Percentiles rank a stretch among this genome's conserved stretches.
phyloP scores from a whole-genome alignment of 805 yeast species.

The Kurtzmaniella cleridarum region DNA sequence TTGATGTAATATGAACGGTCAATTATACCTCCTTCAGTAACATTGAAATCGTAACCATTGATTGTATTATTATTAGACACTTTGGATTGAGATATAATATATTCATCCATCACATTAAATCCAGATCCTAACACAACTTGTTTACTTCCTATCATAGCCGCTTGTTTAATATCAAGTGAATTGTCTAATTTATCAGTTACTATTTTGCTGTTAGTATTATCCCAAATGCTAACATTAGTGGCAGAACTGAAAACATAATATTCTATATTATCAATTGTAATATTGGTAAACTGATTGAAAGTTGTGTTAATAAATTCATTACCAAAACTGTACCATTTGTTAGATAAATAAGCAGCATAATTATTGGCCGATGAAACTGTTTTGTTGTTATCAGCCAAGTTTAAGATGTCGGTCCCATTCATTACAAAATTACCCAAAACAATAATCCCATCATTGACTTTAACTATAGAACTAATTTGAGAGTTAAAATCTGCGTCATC shows the following conservation, averaged over 20 bases:
- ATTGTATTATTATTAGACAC: constrained; percentile 16
- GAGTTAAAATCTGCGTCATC: constrained; percentile 20
- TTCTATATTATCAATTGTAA: constrained; percentile 34
- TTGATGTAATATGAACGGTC: constrained; percentile 42
- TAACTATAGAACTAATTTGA: constrained; percentile 1
- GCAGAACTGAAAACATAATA: constrained; percentile 36
- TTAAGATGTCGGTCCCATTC: constrained; percentile 18
- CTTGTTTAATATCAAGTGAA: constrained; percentile 22
- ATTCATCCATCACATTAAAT: constrained; percentile 29
- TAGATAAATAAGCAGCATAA: constrained; percentile 31
- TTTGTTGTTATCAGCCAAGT: constrained; percentile 24
- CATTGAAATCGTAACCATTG: constrained; percentile 15
- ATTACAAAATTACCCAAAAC: constrained; percentile 29
- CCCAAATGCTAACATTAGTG: constrained; percentile 33
- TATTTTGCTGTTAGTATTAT: constrained; percentile 32
- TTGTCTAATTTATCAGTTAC: constrained; percentile 14
- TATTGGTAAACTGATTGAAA: constrained; percentile 25
- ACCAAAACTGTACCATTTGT: constrained; percentile 41
- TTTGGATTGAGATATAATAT: constrained; percentile 21
- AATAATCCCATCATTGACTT: constrained; percentile 17
- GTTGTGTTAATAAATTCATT: constrained; percentile 17
- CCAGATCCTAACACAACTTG: constrained; percentile 32
- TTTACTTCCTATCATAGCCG: constrained; percentile 14
- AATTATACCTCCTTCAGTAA: constrained; percentile 16
- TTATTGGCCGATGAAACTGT: constrained; percentile 21